Conservation (phyloP, 305 asterid genomes). For the Fraxinus greggii region DNA sequence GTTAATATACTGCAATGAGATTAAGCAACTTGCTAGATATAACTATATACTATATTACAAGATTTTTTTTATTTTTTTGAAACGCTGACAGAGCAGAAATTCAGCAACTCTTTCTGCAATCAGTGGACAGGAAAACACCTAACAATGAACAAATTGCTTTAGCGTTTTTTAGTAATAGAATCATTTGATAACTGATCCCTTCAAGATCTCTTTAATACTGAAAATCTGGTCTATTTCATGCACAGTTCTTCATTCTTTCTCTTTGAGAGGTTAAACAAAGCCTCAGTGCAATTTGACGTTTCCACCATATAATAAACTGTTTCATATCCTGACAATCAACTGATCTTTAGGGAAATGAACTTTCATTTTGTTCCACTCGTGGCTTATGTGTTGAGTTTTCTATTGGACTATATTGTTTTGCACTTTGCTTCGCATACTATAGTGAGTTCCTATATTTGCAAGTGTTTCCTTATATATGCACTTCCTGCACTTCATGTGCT, state of each 20-base stretch:
- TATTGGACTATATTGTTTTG: not conserved
- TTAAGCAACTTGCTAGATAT: not conserved
- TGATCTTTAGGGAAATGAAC: not conserved
- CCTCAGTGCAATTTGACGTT: not conserved
- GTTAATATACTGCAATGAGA: not conserved
- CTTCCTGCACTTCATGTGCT: not conserved
- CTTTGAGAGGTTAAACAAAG: constrained; percentile 8
- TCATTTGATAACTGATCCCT: constrained; percentile 3
- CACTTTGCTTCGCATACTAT: constrained; percentile 6
- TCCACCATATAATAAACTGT: not conserved
- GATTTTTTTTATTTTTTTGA: not conserved
- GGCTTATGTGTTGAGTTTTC: constrained; percentile 11
- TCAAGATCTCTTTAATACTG: not conserved
- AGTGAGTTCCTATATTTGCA: constrained; percentile 9
- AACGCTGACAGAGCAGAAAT: not conserved
- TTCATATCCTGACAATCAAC: constrained; percentile 10
- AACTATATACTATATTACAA: not conserved
- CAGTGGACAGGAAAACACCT: constrained; percentile 11
- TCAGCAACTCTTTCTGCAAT: constrained; percentile 7
- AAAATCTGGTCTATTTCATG: not conserved
- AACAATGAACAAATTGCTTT: not conserved
- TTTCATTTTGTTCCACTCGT: not conserved
- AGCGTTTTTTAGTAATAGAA: constrained; percentile 1
- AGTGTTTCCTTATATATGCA: not conserved
- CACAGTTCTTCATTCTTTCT: constrained; percentile 9